Base-by-base conservation (phyloP, 2,329 filamentous ascomycete genomes). In the Fusarium sp. region DNA sequence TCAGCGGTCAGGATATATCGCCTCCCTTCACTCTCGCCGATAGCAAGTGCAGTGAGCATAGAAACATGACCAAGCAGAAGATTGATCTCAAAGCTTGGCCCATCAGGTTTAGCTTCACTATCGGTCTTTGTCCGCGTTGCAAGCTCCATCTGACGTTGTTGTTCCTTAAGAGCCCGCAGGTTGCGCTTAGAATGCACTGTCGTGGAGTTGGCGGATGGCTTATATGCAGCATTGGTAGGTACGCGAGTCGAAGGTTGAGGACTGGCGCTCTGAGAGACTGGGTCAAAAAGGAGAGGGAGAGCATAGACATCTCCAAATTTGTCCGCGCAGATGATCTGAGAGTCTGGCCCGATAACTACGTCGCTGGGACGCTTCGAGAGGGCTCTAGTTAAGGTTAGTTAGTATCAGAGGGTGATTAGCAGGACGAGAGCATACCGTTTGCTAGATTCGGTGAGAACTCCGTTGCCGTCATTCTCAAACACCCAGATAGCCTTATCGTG, bases 241-340 rank as follows among this genome's bases (percentile, higher is more conserved):
- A 51, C 47, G 36, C 63, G 49, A 29, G 70, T 50, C 32, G 57
- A 57, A 36, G 42, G 43, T 41, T 56, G 57, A 46, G 63, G 41
- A 37, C 48, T 41, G 37, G 50, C 29, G 37, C 37, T 21, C 43
- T 64, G 49, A 46, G 48, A 21, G 67, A 62, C 17, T 52, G 53
- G 31, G 64, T 70, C 32, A 65, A 69, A 43, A 56, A 71, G 48
- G 46, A 98, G 80, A 13, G 95, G 94, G 8, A 99, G 77, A 10
- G 91, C 85, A 77, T 97, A 98, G 58, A 97, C 94, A 74, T 99
- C 95, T 65, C 95, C 95, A 71, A 98, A 98, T 76, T 99, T 99
- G 80, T 99, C 95, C 48, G 88, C 94, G 60, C 86, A 88, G 54
- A 98, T 77, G 61, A 99, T 91, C 9, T 87, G 90, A 38, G 82